These are phyloP conservation scores for Heliophila coronopifolia DNA, from an alignment of 441 rosid species.

Conservation along the genomic window DNA sequence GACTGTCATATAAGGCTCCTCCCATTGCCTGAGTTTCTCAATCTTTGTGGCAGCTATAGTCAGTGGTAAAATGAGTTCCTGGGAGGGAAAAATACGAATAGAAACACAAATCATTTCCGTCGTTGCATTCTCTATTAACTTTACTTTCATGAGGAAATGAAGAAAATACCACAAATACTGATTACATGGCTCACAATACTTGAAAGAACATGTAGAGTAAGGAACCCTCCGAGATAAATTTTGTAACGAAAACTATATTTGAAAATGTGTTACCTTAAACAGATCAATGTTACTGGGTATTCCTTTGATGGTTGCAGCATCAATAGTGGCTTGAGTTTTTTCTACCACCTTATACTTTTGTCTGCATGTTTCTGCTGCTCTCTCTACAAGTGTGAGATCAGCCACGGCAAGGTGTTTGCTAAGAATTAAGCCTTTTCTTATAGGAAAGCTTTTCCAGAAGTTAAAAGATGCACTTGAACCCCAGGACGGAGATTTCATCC, in stretches of 20 bases:
- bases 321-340: constrained; percentile 90
- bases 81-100: constrained; percentile 2
- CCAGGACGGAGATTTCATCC: constrained; percentile 97
- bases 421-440: constrained; percentile 56
- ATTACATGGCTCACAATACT: not conserved
- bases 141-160: not conserved
- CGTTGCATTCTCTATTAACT: not conserved
- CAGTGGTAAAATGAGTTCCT: constrained; percentile 87
- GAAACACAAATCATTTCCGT: not conserved
- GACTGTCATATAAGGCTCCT: constrained; percentile 76
- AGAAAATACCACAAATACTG: constrained; percentile 1
- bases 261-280: constrained; percentile 58
- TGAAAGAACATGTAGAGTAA: not conserved
- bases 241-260: not conserved
- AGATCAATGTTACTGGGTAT: constrained; percentile 97
- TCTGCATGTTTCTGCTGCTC: constrained; percentile 64
- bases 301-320: constrained; percentile 87
- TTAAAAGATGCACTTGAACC: constrained; percentile 55
- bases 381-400: constrained; percentile 62
- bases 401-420: constrained; percentile 83
- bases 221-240: not conserved
- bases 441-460: constrained; percentile 71
- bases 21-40: constrained; percentile 77
- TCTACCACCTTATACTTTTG: constrained; percentile 62
- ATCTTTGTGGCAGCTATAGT: constrained; percentile 48